phyloP scores from a whole-genome alignment of 1,284 basidiomycete species.

The Psilocybe mexicana region DNA sequence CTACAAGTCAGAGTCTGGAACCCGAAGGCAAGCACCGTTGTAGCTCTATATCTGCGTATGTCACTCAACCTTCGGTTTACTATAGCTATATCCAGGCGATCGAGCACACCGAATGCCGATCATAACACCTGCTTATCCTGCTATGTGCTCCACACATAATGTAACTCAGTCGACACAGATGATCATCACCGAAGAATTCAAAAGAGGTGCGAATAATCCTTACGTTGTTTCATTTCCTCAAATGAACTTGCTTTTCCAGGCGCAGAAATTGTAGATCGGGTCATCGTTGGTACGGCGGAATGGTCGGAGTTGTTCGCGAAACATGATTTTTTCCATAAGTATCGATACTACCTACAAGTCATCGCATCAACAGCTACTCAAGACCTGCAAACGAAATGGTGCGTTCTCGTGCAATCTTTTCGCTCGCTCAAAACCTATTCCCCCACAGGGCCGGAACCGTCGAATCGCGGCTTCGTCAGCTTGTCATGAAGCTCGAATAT shows the following conservation, averaged over 20 bases:
- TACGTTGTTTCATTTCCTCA: slow-evolving; percentile 4
- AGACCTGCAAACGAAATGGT: slow-evolving; percentile 96
- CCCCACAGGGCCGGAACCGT: slow-evolving; percentile 84
- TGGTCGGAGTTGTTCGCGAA: slow-evolving; percentile 94
- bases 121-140: slow-evolving; percentile 98
- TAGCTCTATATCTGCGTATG: not conserved
- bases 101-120: slow-evolving; percentile 99
- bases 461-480: slow-evolving; percentile 93
- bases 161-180: slow-evolving; percentile 94
- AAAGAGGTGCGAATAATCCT: slow-evolving; percentile 62
- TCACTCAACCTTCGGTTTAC: slow-evolving; percentile 8
- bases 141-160: slow-evolving; percentile 99
- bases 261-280: slow-evolving; percentile 90
- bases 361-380: slow-evolving; percentile 86
- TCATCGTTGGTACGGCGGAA: slow-evolving; percentile 80
- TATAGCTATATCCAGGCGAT: slow-evolving; percentile 89
- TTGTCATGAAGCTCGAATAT: slow-evolving; percentile 97
- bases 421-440: not conserved
- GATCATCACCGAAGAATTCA: slow-evolving; percentile 96
- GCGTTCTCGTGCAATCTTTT: slow-evolving; percentile 26
- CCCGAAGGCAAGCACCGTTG: slow-evolving; percentile 69
- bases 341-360: slow-evolving; percentile 98
- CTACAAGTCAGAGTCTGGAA: slow-evolving; percentile 97
- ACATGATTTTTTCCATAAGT: slow-evolving; percentile 97
- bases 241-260: slow-evolving; percentile 44